Percentiles rank a stretch among this genome's conserved stretches.
phyloP scores from a whole-genome alignment of 352 stramenopile genomes.

The Aphanomyces cochlioides region DNA sequence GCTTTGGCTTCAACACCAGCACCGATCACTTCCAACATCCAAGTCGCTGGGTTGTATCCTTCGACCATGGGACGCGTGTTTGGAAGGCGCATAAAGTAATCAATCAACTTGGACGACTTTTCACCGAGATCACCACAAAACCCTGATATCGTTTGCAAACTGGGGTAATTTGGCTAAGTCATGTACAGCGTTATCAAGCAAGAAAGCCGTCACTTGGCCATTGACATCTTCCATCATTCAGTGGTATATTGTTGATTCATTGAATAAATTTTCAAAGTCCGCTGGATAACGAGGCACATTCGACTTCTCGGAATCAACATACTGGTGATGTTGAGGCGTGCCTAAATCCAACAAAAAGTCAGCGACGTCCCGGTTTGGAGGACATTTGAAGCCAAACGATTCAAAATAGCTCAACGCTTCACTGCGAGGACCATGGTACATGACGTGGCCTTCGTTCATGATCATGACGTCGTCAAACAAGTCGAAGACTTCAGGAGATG shows the following conservation, averaged over 20 bases:
- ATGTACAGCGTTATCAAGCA: background rate
- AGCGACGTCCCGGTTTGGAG: no score
- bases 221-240: conserved; percentile 42
- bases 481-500: conserved; percentile 91
- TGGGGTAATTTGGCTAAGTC: background rate
- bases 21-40: conserved; percentile 67
- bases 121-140: conserved; percentile 57
- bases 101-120: conserved; percentile 45
- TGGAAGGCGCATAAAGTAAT: conserved; percentile 48
- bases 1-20: no score
- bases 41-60: conserved; percentile 67
- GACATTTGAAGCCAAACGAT: no score
- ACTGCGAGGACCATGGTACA: no score
- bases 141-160: background rate
- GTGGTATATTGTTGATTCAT: conserved; percentile 34
- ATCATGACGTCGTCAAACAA: no score
- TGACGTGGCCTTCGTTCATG: no score
- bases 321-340: no score
- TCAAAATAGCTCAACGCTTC: no score
- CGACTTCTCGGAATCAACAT: background rate
- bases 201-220: background rate
- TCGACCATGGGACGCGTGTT: conserved; percentile 45
- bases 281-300: conserved; percentile 7
- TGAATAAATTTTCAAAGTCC: conserved; percentile 32
- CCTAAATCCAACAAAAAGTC: no score